Base-by-base conservation (phyloP, 2,329 filamentous ascomycete genomes). In the Plectosphaerella plurivora region DNA sequence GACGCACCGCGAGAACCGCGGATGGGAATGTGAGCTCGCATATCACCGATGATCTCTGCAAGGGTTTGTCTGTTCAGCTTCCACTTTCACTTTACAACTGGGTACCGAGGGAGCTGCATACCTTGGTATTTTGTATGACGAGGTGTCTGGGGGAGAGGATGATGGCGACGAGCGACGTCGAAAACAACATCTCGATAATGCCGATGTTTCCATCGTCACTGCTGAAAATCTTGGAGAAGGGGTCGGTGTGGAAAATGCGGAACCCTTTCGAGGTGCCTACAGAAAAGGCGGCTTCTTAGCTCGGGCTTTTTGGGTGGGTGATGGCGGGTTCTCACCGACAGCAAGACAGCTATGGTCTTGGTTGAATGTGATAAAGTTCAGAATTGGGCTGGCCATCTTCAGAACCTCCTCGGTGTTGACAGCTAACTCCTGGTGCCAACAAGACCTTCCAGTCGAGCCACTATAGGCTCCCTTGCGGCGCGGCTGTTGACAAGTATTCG, bases 301-400 rank as follows among this genome's bases (percentile, higher is more conserved):
- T 46, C 16, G 36, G 39, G 22, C 24, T 49, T 37, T 22, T 33
- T 53, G 14, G 45, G 47, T 51, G 12, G 25, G 16, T 20, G 33
- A 37, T 49, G 33, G 50, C 50, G 28, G 20, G 52, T 72, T 33
- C 86, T 66, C 77, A 91, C 91, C 93, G 62, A 99, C 92, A 75
- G 93, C 93, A 59, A 99, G 81, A 71, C 93, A 93, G 80, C 89
- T 96, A 76, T 96, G 91, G 77, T 99, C 94, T 78, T 99, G 94
- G 73, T 99, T 99, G 74, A 97, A 99, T 42, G 93, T 97, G 64
- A 99, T 91, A 74, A 96, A 99, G 73, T 99, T 99, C 77, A 97
- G 91, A 47, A 84, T 75, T 68, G 87, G 86, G 58, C 67, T 79
- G 58, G 85, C 74, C 86, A 90, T 90, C 55, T 61, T 75, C 28